A percentile compares a stretch with the other conserved stretches of the same genome.
phyloP scores from a whole-genome alignment of 768 basidiomycete genomes.

The Lactifluus volemus region DNA sequence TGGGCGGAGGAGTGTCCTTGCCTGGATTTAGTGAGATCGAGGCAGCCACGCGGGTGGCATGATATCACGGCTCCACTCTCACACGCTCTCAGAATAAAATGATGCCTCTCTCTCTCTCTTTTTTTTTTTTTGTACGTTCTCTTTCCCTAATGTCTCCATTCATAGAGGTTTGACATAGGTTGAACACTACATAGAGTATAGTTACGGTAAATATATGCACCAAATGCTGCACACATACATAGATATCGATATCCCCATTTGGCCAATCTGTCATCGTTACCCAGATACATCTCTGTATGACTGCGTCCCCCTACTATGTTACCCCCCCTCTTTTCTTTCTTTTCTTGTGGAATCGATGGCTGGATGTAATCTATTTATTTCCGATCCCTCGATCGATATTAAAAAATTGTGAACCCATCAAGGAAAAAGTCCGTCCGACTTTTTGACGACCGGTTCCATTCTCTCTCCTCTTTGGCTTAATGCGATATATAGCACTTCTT shows the following conservation, averaged over 20 bases:
- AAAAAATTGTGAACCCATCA: neutral
- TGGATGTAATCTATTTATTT: slow-evolving; percentile 9
- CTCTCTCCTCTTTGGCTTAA: neutral
- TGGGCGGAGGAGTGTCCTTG: slow-evolving; percentile 22
- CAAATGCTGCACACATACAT: slow-evolving; percentile 3
- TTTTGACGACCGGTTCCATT: too few relatives aligned
- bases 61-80: slow-evolving; percentile 1
- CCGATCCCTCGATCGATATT: neutral
- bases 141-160: neutral
- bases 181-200: slow-evolving; percentile 8
- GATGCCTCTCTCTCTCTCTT: neutral
- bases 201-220: slow-evolving; percentile 4
- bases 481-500: neutral
- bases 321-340: neutral
- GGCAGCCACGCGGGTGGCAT: slow-evolving; percentile 20
- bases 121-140: neutral
- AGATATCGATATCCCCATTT: slow-evolving; percentile 9
- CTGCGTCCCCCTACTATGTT: neutral
- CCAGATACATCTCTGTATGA: neutral
- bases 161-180: neutral
- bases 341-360: neutral
- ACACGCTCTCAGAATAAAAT: neutral
- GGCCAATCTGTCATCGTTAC: slow-evolving; percentile 2
- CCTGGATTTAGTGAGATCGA: slow-evolving; percentile 27
- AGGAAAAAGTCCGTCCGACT: too few relatives aligned